phyloP scores from a whole-genome alignment of 2,329 filamentous ascomycete genomes.

The Harringtonia aguacate region DNA sequence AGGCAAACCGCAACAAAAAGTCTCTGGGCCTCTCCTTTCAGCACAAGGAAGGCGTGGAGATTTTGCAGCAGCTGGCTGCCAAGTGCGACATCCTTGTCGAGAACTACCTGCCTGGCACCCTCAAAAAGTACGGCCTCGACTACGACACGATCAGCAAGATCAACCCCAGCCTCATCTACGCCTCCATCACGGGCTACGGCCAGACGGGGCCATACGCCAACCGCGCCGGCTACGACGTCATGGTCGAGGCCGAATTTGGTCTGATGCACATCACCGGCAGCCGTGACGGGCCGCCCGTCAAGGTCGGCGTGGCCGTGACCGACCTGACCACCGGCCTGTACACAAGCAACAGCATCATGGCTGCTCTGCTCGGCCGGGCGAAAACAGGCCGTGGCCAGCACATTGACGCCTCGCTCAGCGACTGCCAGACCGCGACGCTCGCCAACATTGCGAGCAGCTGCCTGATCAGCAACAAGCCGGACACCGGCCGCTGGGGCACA shows the following conservation, averaged over 20 bases:
- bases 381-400: constrained; percentile 77
- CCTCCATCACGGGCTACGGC: constrained; percentile 93
- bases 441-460: constrained; percentile 93
- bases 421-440: constrained; percentile 89
- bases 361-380: constrained; percentile 67
- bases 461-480: constrained; percentile 76
- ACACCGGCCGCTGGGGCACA: constrained; percentile 88
- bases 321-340: constrained; percentile 93
- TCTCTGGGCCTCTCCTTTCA: constrained; percentile 88
- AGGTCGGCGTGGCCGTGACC: constrained; percentile 94
- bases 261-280: constrained; percentile 96
- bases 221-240: constrained; percentile 93
- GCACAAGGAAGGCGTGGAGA: constrained; percentile 69
- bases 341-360: constrained; percentile 92
- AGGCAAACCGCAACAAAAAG: constrained; percentile 97
- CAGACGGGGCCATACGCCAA: constrained; percentile 85
- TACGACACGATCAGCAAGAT: constrained; percentile 70
- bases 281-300: constrained; percentile 82
- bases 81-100: constrained; percentile 91
- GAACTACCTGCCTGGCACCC: constrained; percentile 83
- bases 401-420: constrained; percentile 82
- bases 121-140: constrained; percentile 87
- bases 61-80: constrained; percentile 74
- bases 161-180: constrained; percentile 83
- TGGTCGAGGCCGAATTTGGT: constrained; percentile 97